Evolutionary conservation across 768 basidiomycete genomes (phyloP), one percentile per base, ranked within the genome.

Genomic region (Podaxis carcinomalis): DNA sequence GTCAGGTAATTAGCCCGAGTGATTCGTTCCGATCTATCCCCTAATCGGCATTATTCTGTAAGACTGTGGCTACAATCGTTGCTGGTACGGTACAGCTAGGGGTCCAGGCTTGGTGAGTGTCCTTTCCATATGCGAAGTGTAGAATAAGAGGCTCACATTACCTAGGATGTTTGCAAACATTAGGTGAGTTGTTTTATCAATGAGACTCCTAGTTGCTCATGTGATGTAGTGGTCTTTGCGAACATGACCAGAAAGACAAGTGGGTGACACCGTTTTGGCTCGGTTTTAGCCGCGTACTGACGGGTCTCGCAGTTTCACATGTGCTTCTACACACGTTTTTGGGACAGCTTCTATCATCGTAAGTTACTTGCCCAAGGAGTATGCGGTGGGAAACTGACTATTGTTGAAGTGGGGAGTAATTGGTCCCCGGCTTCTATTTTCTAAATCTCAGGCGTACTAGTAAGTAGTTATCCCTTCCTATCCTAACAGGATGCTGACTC

Each of bases 1-100:
- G 76, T 63, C 90, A 92, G 73, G 77, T 76, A 65, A 44, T 66
- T 40, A 32, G 42, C 16, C 1, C 16, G 7, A 40, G 57, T 19
- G 61, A 40, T 5, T 1, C 19, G 28, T 32, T 57, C 16, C 11
- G 6, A 14, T 25, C 39, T 21, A 10, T 23, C 40, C 19, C 25
- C 21, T 51, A 21, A 50, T 36, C 42, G 9, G 35, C 25, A 54
- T 14, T n/a, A 40, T 51, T 27, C 28, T 59, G 6, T 42, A 74
- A 57, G 76, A 67, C 92, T 37, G 77, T 85, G 36, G 89, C 84
- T 4, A 79, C 80, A 13, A 65, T 80, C 13, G 69, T 91, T 46
- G 84, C 87, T 0, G 88, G 84, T 37, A 89, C 87, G 5, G 82
- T 83, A 10, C 88, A 89, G 66, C 75, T 89, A 4, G 84, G 78